Evolutionary conservation across 495 filamentous ascomycete genomes (phyloP), one percentile per base, ranked within the genome.

Genomic region (Hypomontagnella monticulosa): DNA sequence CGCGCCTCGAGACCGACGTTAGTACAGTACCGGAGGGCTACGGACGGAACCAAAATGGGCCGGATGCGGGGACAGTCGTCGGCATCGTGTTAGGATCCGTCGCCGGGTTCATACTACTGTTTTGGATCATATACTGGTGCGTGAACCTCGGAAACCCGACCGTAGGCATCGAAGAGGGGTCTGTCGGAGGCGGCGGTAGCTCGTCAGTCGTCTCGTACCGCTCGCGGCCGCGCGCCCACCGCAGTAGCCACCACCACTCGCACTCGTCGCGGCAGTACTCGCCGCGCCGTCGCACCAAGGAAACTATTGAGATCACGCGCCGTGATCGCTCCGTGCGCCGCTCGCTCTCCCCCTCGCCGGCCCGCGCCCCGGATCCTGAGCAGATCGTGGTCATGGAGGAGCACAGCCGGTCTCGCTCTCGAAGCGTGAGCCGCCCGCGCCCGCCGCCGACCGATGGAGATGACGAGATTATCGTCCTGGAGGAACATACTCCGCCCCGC

Each of bases 31-130:
- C 91, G 4, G 79, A 87, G 38, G 84, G 83, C 58, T 96, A 96
- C 82, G 83, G 84, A 23, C 76, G 81, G 47, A 79, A 87, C 15
- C 72, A 85, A 70, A 69, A 73, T 48, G 83, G 88, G 9, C 91
- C 89, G 0, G 18, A 79, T 4, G 82, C 93, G 0, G 93, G 92
- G 34, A 84, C 86, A 15, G 85, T 97, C n/a, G 92, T 82, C 11
- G 93, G 92, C 61, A 94, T 96, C 52, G 86, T 92, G 19, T 84
- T 97, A 32, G 93, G 93, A 65, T 83, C 85, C 46, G 88, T 96
- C n/a, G 85, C 79, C n/a, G 93, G 89, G 54, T 93, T 97, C 78
- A 70, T 94, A 12, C 80, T 97, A 2, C 54, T 93, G 30, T 80
- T 95, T 34, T 92, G 86, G 80, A 80, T 95, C 0, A 73, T 96